Evolutionary conservation across 148 eudicot genomes (phyloP).

Genomic region (Cornus suecica): DNA sequence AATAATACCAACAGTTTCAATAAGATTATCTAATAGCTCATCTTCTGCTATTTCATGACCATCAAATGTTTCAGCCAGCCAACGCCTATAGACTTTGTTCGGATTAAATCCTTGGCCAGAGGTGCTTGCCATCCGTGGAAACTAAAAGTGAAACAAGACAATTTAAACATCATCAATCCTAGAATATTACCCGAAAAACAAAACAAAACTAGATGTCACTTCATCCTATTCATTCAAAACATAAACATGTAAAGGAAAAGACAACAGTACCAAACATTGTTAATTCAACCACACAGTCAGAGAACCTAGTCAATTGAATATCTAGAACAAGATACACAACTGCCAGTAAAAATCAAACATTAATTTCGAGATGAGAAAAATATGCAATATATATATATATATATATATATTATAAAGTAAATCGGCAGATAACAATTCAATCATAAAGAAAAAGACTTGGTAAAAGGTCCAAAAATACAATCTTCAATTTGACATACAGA

Average conservation of each 20-base stretch:
- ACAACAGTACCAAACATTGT: neutral
- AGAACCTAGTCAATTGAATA: neutral
- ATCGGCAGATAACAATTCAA: neutral
- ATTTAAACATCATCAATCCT: neutral
- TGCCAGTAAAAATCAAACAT: neutral
- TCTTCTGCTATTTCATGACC: conserved; percentile 18
- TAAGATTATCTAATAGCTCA: conserved; percentile 8
- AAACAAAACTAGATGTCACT: neutral
- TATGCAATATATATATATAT: too few relatives aligned
- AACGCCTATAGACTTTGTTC: conserved; percentile 13
- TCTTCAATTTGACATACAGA: neutral
- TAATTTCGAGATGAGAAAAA: neutral
- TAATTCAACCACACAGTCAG: neutral
- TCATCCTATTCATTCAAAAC: neutral
- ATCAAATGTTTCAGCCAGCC: conserved; percentile 19
- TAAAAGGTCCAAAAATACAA: neutral
- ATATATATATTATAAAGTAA: neutral
- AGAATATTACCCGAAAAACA: neutral
- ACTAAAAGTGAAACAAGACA: neutral
- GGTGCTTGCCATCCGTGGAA: conserved; percentile 6
- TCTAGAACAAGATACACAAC: neutral
- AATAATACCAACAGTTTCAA: neutral
- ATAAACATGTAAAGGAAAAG: neutral
- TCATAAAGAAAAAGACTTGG: neutral
- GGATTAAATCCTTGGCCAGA: conserved; percentile 10